phyloP scores from a whole-genome alignment of 2,329 filamentous ascomycete species.

The Cryphonectria radicalis region DNA sequence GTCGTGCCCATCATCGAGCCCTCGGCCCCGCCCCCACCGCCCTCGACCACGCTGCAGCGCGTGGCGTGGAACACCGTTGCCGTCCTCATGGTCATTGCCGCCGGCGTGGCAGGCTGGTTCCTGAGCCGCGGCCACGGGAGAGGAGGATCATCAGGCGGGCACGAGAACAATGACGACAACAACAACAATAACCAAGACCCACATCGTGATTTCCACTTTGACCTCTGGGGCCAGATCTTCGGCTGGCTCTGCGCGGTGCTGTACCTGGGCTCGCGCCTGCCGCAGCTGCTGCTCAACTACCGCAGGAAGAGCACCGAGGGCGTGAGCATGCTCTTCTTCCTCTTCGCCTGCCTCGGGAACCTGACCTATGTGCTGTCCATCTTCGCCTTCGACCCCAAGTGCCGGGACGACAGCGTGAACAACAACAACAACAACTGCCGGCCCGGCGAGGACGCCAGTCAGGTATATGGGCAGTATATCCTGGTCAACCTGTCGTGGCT shows the following conservation, averaged over 20 bases:
- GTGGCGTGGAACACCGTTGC: constrained; percentile 75
- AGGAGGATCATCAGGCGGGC: constrained; percentile 1
- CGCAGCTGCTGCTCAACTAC: constrained; percentile 91
- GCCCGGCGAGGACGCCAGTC: constrained; percentile 62
- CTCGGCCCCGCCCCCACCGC: constrained; percentile 46
- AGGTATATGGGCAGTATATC: constrained; percentile 79
- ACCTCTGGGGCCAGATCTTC: constrained; percentile 82
- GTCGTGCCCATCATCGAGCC: constrained; percentile 73
- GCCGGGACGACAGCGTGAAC: constrained; percentile 44
- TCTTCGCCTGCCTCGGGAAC: constrained; percentile 96
- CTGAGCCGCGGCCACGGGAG: constrained; percentile 59
- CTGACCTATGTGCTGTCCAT: constrained; percentile 92
- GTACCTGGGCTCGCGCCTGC: constrained; percentile 87
- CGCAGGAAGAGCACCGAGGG: constrained; percentile 91
- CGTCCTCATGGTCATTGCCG: constrained; percentile 79
- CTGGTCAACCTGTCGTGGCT: constrained; percentile 92
- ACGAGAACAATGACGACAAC: constrained; percentile 41
- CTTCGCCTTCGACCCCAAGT: constrained; percentile 82
- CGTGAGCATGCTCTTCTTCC: constrained; percentile 90
- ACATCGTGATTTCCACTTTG: constrained; percentile 63
- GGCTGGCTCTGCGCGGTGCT: constrained; percentile 89
- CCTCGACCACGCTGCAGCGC: constrained; percentile 58
- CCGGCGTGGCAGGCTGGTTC: constrained; percentile 86
- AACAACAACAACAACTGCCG: constrained; percentile 50
- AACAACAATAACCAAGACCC: constrained; percentile 47